Percentiles rank a stretch among this genome's conserved stretches.
These are phyloP conservation scores for Cruciata laevipes DNA, from an alignment of 257 asterid genomes.

Conservation along the genomic window DNA sequence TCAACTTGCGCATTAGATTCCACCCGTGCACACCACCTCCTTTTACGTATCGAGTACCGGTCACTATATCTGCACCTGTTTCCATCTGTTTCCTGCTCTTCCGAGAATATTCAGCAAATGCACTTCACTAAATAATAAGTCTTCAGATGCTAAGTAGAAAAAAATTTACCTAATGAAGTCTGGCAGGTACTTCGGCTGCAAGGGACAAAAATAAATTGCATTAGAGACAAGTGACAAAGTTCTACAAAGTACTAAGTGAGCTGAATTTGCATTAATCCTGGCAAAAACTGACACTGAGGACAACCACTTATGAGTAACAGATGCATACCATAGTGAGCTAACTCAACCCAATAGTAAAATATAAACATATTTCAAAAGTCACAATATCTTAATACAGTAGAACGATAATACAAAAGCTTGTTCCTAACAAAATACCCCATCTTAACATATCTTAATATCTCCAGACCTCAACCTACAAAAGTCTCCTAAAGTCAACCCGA, in stretches of 20 bases:
- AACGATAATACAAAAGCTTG: not conserved
- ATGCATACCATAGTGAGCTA: too few species aligned
- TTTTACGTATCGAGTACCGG: constrained; percentile 91
- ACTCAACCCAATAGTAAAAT: too few species aligned
- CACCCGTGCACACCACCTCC: constrained; percentile 98
- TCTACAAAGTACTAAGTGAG: not conserved
- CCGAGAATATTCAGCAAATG: constrained; percentile 18
- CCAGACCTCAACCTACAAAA: not conserved
- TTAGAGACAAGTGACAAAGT: constrained; percentile 13
- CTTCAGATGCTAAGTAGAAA: constrained; percentile 14
- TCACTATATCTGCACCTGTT: constrained; percentile 88
- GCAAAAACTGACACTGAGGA: not conserved
- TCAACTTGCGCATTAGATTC: constrained; percentile 93
- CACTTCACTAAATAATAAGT: constrained; percentile 8
- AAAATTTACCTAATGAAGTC: constrained; percentile 77
- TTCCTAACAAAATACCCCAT: not conserved
- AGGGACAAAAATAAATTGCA: constrained; percentile 18
- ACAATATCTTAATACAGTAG: not conserved
- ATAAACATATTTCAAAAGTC: not conserved
- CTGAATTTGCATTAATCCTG: not conserved
- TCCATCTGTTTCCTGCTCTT: constrained; percentile 74
- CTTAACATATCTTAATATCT: not conserved
- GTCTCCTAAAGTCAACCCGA: not conserved
- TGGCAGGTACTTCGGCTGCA: constrained; percentile 90
- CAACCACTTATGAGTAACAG: not conserved